A percentile compares a stretch with the other conserved stretches of the same genome.
These are phyloP conservation scores for Wallacemonas sp. DNA, from an alignment of 208 protist species.

Conservation along the genomic window DNA sequence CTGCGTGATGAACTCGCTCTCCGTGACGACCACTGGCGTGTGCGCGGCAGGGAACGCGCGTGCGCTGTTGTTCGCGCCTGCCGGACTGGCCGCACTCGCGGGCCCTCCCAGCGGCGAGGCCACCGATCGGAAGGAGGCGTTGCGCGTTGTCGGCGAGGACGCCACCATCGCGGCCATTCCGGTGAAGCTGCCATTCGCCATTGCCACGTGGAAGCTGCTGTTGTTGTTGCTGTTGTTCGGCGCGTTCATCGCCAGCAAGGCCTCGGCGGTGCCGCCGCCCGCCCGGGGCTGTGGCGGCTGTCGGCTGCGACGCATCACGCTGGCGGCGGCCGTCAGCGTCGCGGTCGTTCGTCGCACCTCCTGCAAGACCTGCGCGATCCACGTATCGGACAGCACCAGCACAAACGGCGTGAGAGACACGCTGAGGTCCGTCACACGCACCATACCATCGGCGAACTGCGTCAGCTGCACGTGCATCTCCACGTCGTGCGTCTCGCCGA, in stretches of 20 bases:
- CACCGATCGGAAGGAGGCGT: not conserved
- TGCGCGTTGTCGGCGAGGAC: not conserved
- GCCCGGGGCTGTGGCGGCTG: too few relatives aligned
- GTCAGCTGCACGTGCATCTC: slow-evolving; percentile 38
- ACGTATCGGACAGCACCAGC: slow-evolving; percentile 53
- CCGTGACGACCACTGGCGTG: not conserved
- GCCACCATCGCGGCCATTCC: not conserved
- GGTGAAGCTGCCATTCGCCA: not conserved
- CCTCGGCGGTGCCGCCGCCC: too few relatives aligned
- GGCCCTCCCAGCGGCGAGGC: not conserved
- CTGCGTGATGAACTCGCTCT: slow-evolving; percentile 18
- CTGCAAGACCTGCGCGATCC: slow-evolving; percentile 45
- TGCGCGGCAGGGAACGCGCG: too few relatives aligned
- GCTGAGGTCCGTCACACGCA: slow-evolving; percentile 59
- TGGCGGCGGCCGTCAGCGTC: slow-evolving; percentile 14
- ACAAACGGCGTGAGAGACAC: slow-evolving; percentile 53
- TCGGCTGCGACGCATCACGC: not conserved
- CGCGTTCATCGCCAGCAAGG: not conserved
- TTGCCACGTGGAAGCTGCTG: not conserved
- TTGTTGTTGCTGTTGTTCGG: slow-evolving; percentile 7
- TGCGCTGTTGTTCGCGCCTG: too few relatives aligned
- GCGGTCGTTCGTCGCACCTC: slow-evolving; percentile 42
- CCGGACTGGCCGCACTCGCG: not conserved
- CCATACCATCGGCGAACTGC: slow-evolving; percentile 62
- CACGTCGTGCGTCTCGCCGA: slow-evolving; percentile 27